Percentiles rank a stretch among this genome's conserved stretches.
phyloP scores from a whole-genome alignment of 495 filamentous ascomycete genomes.

The Trichoderma parareesei region DNA sequence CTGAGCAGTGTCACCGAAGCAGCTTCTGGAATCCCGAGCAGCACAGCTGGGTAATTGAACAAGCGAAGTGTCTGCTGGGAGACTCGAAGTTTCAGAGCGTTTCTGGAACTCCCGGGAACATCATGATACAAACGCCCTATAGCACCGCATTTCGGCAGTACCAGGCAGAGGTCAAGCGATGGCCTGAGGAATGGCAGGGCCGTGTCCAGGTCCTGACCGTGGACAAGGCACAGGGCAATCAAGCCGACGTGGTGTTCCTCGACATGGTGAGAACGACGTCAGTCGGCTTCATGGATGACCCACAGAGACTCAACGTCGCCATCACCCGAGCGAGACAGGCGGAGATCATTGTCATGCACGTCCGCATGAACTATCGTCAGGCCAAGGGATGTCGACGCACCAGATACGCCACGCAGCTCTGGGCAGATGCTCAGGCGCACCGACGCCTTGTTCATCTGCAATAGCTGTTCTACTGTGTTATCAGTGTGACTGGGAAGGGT shows the following conservation, averaged over 20 bases:
- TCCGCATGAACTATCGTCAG: slow-evolving; percentile 9
- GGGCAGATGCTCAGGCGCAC: not conserved
- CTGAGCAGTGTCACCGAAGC: not conserved
- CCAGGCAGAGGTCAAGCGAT: slow-evolving; percentile 9
- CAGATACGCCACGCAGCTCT: not conserved
- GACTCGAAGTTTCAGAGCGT: slow-evolving; percentile 15
- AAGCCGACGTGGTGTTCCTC: slow-evolving; percentile 23
- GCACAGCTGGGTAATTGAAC: slow-evolving; percentile 21
- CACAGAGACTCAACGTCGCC: slow-evolving; percentile 18
- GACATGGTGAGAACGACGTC: slow-evolving; percentile 17
- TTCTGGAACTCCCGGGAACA: slow-evolving; percentile 15
- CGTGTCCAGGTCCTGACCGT: slow-evolving; percentile 20
- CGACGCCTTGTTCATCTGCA: not conserved
- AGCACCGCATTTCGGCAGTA: slow-evolving; percentile 16
- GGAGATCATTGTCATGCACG: slow-evolving; percentile 20
- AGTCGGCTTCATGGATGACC: slow-evolving; percentile 16
- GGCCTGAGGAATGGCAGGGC: slow-evolving; percentile 11
- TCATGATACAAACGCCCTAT: slow-evolving; percentile 21
- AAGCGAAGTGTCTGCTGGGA: slow-evolving; percentile 25
- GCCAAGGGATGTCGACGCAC: not conserved
- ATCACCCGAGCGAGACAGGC: slow-evolving; percentile 18
- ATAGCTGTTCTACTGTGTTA: not conserved
- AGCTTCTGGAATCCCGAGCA: slow-evolving; percentile 13
- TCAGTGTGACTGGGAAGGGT: not conserved
- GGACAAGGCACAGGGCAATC: slow-evolving; percentile 20